These are phyloP conservation scores for Ilyonectria robusta DNA, from an alignment of 2,329 filamentous ascomycete genomes.

Conservation along the genomic window DNA sequence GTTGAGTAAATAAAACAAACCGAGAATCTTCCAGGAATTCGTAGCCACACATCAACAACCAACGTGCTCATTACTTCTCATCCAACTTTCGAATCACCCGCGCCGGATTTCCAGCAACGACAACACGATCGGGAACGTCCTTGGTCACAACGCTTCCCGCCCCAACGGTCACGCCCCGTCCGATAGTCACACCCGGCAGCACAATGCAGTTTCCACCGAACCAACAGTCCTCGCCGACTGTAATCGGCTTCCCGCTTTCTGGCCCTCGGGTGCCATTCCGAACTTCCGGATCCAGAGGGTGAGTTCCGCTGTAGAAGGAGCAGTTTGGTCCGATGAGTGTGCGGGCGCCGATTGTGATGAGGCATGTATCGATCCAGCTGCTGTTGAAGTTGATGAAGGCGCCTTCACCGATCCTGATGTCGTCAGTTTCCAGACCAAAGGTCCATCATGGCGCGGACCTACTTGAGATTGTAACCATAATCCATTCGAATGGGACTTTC, in stretches of 20 bases:
- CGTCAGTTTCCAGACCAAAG: background rate
- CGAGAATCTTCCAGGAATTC: no score
- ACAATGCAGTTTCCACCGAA: slow-evolving; percentile 80
- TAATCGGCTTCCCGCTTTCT: slow-evolving; percentile 80
- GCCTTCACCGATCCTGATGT: slow-evolving; percentile 64
- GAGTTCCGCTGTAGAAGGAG: slow-evolving; percentile 80
- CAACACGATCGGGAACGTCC: slow-evolving; percentile 33
- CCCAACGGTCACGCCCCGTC: slow-evolving; percentile 80
- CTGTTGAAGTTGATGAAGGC: slow-evolving; percentile 84
- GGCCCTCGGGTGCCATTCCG: slow-evolving; percentile 83
- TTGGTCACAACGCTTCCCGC: slow-evolving; percentile 89
- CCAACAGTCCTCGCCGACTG: slow-evolving; percentile 87
- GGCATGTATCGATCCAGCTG: slow-evolving; percentile 82
- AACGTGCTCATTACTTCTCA: background rate
- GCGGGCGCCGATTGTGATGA: slow-evolving; percentile 81
- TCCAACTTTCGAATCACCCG: background rate
- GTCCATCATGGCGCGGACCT: background rate
- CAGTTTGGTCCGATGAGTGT: slow-evolving; percentile 87
- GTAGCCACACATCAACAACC: background rate
- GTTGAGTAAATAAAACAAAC: no score
- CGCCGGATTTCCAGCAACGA: slow-evolving; percentile 2
- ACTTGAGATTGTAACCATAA: slow-evolving; percentile 81
- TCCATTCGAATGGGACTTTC: slow-evolving; percentile 80
- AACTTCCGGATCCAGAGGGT: slow-evolving; percentile 82
- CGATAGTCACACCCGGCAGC: slow-evolving; percentile 83